Conservation (phyloP, 2,329 filamentous ascomycete species). For the Botryotinia calthae region DNA sequence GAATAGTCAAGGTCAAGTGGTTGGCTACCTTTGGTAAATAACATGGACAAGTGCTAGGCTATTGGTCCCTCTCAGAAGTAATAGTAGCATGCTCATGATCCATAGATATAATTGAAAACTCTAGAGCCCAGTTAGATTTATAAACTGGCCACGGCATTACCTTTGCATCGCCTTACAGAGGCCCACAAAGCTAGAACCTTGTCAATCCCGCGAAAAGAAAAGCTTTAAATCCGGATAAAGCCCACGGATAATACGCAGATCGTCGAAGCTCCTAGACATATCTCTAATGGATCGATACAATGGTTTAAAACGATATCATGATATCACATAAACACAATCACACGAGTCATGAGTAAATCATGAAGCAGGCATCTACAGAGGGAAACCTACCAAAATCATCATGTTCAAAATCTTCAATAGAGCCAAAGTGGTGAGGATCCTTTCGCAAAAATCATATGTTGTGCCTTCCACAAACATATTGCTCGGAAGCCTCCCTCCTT, state of each 20-base stretch:
- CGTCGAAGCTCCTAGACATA: not conserved
- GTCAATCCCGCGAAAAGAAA: not conserved
- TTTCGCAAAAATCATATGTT: not conserved
- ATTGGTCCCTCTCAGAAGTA: not conserved
- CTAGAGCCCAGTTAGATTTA: not conserved
- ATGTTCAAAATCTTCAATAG: not conserved
- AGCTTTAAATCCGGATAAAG: not conserved
- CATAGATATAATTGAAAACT: not conserved
- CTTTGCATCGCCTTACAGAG: not conserved
- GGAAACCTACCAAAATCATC: not conserved
- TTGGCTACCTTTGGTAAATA: not conserved
- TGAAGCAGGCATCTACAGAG: not conserved
- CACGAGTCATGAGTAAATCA: not conserved
- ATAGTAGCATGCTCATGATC: not conserved
- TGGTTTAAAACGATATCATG: not conserved
- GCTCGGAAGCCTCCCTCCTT: not conserved
- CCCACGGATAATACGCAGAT: not conserved
- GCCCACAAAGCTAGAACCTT: not conserved
- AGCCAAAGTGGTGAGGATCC: not conserved
- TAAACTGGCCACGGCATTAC: rapidly evolving
- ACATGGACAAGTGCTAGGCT: not conserved
- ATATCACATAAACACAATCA: not conserved
- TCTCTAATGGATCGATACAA: not conserved
- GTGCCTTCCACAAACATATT: not conserved
- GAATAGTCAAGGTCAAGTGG: not conserved